Percentiles rank a stretch among this genome's conserved stretches.
These are phyloP conservation scores for Candida nanaspora DNA, from an alignment of 805 yeast genomes.

Conservation along the genomic window DNA sequence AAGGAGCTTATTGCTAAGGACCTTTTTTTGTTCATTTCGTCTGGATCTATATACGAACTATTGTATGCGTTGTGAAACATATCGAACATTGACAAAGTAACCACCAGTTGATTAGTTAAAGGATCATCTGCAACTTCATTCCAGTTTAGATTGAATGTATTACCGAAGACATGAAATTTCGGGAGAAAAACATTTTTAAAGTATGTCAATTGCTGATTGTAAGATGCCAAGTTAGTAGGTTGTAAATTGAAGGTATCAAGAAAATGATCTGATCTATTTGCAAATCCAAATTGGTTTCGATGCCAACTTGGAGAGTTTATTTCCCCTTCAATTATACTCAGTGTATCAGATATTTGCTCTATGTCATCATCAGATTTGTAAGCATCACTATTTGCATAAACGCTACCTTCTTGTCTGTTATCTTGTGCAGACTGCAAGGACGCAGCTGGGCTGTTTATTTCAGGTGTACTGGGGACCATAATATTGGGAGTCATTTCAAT, in stretches of 20 bases:
- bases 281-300: neutral
- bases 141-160: constrained; percentile 5
- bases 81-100: constrained; percentile 17
- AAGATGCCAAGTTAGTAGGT: neutral
- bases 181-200: constrained; percentile 17
- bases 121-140: constrained; percentile 5
- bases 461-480: too few species aligned
- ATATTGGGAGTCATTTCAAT: too few species aligned
- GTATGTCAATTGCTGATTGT: constrained; percentile 12
- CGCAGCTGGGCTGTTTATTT: too few species aligned
- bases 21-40: constrained; percentile 6
- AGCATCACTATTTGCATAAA: constrained; percentile 1
- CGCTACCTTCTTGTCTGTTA: neutral
- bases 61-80: constrained; percentile 8
- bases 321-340: neutral
- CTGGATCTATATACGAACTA: constrained; percentile 2
- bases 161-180: constrained; percentile 16
- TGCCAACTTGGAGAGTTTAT: neutral
- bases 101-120: constrained; percentile 11
- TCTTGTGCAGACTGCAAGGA: too few species aligned
- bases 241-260: neutral
- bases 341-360: constrained; percentile 1
- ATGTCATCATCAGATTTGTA: constrained; percentile 1
- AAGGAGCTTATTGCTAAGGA: neutral
- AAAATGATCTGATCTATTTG: neutral